These are phyloP conservation scores for Botrytis galanthina DNA, from an alignment of 2,329 filamentous ascomycete genomes.

Conservation along the genomic window DNA sequence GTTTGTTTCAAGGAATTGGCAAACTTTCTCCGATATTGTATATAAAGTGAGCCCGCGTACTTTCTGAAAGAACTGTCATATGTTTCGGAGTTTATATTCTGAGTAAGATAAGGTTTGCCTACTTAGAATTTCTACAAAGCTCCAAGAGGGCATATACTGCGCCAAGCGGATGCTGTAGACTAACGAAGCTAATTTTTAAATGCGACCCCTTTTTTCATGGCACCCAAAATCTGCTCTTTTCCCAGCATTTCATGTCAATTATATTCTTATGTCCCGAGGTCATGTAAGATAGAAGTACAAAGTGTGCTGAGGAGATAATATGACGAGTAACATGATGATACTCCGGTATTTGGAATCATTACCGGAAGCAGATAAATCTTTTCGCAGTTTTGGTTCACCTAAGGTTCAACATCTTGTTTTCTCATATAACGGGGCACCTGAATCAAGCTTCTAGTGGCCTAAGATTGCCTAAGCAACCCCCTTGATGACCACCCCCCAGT, in stretches of 20 bases:
- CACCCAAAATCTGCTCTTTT: not conserved
- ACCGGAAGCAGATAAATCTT: not conserved
- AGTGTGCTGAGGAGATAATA: not conserved
- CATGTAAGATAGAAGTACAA: not conserved
- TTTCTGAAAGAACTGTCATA: not conserved
- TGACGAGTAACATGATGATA: not conserved
- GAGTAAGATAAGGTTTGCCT: not conserved
- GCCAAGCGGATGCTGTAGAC: not conserved
- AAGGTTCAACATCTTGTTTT: not conserved
- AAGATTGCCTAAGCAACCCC: not conserved
- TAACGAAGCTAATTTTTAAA: not conserved
- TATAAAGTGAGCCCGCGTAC: not conserved
- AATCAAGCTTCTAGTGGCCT: not conserved
- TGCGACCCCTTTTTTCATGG: not conserved
- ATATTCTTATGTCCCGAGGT: not conserved
- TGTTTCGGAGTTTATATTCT: not conserved
- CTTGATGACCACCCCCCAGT: not conserved
- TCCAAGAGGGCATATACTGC: not conserved
- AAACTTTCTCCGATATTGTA: not conserved
- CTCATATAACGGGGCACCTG: not conserved
- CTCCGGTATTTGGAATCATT: not conserved
- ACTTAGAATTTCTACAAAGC: not conserved
- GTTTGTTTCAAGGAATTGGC: not conserved
- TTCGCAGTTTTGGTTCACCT: not conserved
- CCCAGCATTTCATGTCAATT: not conserved